phyloP scores from a whole-genome alignment of 1,284 basidiomycete genomes.

The Xerocomus minutiporus region DNA sequence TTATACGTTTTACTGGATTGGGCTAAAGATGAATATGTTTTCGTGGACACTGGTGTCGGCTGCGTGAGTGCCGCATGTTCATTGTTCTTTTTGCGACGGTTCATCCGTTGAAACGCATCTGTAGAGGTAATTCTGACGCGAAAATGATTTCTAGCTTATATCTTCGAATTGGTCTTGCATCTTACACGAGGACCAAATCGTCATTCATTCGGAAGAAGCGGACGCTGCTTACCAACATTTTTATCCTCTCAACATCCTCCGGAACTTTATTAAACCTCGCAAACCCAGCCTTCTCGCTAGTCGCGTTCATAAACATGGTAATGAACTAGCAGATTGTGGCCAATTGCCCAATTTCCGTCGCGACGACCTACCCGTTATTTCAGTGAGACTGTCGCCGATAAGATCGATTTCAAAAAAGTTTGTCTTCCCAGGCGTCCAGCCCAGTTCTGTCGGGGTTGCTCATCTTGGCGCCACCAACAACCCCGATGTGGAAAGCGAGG shows the following conservation, averaged over 20 bases:
- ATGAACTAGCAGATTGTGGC: constrained; percentile 4
- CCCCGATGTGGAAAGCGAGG: neutral
- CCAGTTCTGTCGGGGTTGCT: neutral
- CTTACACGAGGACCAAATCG: constrained; percentile 53
- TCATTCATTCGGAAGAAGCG: constrained; percentile 62
- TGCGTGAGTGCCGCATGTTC: constrained; percentile 48
- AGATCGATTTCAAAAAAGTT: constrained; percentile 35
- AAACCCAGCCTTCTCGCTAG: constrained; percentile 21
- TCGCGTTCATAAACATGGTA: constrained; percentile 8
- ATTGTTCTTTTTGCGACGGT: constrained; percentile 5
- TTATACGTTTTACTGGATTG: constrained; percentile 66
- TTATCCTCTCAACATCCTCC: constrained; percentile 30
- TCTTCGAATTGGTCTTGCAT: constrained; percentile 75
- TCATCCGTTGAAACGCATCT: constrained; percentile 2
- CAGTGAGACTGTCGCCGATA: constrained; percentile 22
- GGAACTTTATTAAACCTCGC: constrained; percentile 21
- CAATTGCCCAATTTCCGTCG: constrained; percentile 10
- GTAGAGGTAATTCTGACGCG: constrained; percentile 8
- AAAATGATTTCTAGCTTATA: constrained; percentile 37
- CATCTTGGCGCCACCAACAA: neutral
- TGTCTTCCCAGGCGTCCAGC: constrained; percentile 24
- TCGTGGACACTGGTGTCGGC: constrained; percentile 65
- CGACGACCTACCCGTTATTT: constrained; percentile 27
- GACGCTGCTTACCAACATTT: constrained; percentile 33
- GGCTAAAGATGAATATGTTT: constrained; percentile 59